phyloP scores from a whole-genome alignment of 2,329 filamentous ascomycete species.

The Grosmannia huntii region DNA sequence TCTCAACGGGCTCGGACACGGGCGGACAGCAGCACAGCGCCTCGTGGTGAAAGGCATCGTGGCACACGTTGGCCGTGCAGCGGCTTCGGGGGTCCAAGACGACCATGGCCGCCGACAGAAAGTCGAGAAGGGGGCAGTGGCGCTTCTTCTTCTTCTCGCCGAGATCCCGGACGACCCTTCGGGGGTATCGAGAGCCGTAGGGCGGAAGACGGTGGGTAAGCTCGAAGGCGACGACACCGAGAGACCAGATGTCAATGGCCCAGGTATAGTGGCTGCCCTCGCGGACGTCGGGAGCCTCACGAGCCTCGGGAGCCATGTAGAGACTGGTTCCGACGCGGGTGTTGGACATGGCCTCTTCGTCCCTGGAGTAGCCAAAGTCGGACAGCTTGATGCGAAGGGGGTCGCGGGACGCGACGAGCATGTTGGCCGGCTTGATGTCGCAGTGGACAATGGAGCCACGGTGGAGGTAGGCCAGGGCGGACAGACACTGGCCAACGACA shows the following conservation, averaged over 20 bases:
- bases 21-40: not conserved
- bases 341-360: not conserved
- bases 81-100: not conserved
- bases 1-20: not conserved
- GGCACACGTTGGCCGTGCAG: not conserved
- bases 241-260: conserved; percentile 1
- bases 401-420: conserved; percentile 25
- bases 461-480: not conserved
- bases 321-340: not conserved
- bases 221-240: conserved; percentile 1
- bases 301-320: not conserved
- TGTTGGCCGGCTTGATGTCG: conserved; percentile 22
- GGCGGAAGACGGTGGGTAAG: not conserved
- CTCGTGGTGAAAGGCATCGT: not conserved
- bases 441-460: conserved; percentile 45
- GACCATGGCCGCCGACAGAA: not conserved
- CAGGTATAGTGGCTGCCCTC: not conserved
- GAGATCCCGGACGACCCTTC: not conserved
- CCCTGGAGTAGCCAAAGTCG: not conserved
- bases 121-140: not conserved
- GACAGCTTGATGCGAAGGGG: not conserved
- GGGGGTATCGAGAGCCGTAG: not conserved
- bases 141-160: not conserved
- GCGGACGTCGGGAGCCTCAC: not conserved
- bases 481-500: not conserved